Evolutionary conservation across 164 flowering plant species (phyloP).

Genomic region (Kalanchoe fedtschenkoi): DNA sequence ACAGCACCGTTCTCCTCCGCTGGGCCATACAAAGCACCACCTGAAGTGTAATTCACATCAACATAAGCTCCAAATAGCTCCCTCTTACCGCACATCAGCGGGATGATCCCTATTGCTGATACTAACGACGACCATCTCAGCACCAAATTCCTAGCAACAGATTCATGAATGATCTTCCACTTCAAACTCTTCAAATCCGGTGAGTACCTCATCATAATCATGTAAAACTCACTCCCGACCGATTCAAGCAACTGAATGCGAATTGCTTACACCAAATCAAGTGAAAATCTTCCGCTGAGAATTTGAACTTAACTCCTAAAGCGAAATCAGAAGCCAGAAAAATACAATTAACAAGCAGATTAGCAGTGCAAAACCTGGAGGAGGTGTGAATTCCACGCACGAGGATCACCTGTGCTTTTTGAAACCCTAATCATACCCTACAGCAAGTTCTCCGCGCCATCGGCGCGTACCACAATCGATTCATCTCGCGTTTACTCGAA

Average conservation of each 20-base stretch:
- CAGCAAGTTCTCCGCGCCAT: constrained; percentile 34
- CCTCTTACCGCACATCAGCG: constrained; percentile 22
- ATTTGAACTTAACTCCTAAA: not conserved
- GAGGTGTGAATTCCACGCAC: constrained; percentile 99
- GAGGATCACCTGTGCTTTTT: constrained; percentile 77
- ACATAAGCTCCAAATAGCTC: constrained; percentile 14
- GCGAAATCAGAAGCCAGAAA: not conserved
- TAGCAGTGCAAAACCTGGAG: constrained; percentile 98
- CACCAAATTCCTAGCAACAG: constrained; percentile 38
- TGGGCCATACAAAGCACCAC: constrained; percentile 10
- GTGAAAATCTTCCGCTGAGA: not conserved
- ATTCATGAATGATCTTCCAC: constrained; percentile 42
- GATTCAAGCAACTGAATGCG: not conserved
- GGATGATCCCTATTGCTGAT: constrained; percentile 33
- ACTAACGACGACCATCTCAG: constrained; percentile 33
- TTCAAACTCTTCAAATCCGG: constrained; percentile 36
- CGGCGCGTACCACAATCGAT: constrained; percentile 28
- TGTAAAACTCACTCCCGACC: not conserved
- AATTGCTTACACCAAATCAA: not conserved
- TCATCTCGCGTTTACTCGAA: not conserved
- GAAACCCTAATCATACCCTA: constrained; percentile 69
- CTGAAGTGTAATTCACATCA: constrained; percentile 18
- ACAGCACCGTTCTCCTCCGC: constrained; percentile 6
- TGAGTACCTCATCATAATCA: not conserved
- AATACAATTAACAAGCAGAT: constrained; percentile 13